Evolutionary conservation across 2,329 filamentous ascomycete species (phyloP), one percentile per base, ranked within the genome.

Genomic region (Ilyonectria mors-panacis): DNA sequence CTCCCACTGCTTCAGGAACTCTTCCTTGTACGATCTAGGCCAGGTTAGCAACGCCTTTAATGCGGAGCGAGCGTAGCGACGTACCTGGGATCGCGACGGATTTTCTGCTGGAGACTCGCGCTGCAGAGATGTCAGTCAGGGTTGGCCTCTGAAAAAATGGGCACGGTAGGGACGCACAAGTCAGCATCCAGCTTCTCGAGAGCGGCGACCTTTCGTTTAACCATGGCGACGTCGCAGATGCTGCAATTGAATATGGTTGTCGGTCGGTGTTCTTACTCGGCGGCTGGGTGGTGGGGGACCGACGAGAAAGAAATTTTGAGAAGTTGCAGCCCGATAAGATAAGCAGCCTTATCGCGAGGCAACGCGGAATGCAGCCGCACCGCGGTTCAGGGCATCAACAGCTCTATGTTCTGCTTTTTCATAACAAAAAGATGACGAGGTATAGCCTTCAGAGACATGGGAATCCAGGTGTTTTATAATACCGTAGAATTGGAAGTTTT

Each of bases 161-260:
- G 10, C 13, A 2, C 1, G 2, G 9, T 3, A 15, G 10, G 13
- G 30, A 78, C 89, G 70, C 80, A 92, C 88, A 97, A 85, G 82
- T 97, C 94, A 37, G 94, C 95, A 79, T 98, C 95, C 74, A 97
- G 91, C 87, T 98, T 98, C 84, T 98, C 95, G 81, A 98, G 90
- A 68, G 95, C 95, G 63, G 93, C 94, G 66, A 97, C 88, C 84
- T 96, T 97, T 81, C 94, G 89, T 84, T 97, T 97, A 67, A 90
- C 93, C 90, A 94, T 96, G 50, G 61, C 59, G 70, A 67, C 68
- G 63, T 60, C 19, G 33, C 19, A 47, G 19, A 50, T 33, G 39
- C 50, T 35, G 51, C 37, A 65, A 61, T 60, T 60, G 33, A 51
- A 65, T 45, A 26, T 55, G 47, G 26, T 51, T 33, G 33, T 39